Evolutionary conservation across 169 alveolate genomes (phyloP).

Genomic region (Prorocentrum cordatum): DNA sequence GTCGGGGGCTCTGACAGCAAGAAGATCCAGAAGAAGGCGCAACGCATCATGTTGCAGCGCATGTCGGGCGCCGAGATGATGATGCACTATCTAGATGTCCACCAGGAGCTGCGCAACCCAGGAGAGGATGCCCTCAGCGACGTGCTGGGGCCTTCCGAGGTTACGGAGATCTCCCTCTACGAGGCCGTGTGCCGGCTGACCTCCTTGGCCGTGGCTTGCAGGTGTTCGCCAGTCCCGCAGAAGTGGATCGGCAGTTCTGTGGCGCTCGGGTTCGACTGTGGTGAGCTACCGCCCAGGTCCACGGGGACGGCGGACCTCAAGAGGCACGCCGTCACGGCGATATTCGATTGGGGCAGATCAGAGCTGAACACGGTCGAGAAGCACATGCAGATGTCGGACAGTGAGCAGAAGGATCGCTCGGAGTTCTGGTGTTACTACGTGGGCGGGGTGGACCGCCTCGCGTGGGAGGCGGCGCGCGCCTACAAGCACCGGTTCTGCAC

Average conservation of each 20-base stretch:
- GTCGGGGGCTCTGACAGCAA: no score
- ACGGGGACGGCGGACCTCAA: slow-evolving; percentile 7
- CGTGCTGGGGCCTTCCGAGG: no score
- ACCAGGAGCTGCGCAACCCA: no score
- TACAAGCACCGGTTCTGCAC: slow-evolving; percentile 47
- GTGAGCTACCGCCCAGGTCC: slow-evolving; percentile 8
- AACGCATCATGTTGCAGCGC: slow-evolving; percentile 27
- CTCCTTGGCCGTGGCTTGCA: no score
- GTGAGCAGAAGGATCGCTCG: no score
- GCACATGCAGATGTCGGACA: no score
- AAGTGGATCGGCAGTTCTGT: slow-evolving; percentile 19
- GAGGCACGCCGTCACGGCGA: background rate
- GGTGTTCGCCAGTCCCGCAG: slow-evolving; percentile 48
- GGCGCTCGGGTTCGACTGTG: background rate
- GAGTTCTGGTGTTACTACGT: no score
- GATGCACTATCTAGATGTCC: no score
- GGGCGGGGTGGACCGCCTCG: slow-evolving; percentile 35
- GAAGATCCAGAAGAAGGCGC: background rate
- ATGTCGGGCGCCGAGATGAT: slow-evolving; percentile 10
- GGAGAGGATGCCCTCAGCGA: no score
- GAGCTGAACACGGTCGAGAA: slow-evolving; percentile 49
- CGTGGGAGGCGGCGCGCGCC: slow-evolving; percentile 45
- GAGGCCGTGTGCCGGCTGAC: no score
- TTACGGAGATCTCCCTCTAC: no score
- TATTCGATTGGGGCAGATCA: slow-evolving; percentile 53